Evolutionary conservation across 148 eudicot genomes (phyloP), one percentile per base, ranked within the genome.

Genomic region (Gaultheria prostrata): DNA sequence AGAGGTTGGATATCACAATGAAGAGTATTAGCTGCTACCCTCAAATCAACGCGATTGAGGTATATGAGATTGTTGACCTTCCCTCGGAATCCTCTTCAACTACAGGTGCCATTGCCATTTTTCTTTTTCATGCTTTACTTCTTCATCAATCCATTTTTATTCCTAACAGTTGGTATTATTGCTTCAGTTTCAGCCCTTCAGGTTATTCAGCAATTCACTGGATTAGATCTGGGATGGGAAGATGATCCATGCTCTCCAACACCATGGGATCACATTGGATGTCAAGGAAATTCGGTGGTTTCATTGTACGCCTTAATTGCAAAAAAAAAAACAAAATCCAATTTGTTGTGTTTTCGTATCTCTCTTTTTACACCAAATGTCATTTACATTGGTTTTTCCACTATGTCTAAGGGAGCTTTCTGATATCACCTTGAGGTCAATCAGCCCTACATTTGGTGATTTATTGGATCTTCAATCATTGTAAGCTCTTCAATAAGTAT

Each of bases 161-260:
- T 70, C 24, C 43, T 82, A 63, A 49, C 75, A 14, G 26, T 49
- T 57, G 26, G 6, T 72, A 35, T 70, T 72, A 35, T 70, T 54
- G 15, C 39, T 76, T 79, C 91, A 94, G 98, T 93, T 84, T 93
- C 95, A 61, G 98, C 98, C 15, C 92, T 94, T 78, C 92, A 89
- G 83, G 93, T 94, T 45, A 90, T 94, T 86, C 98, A 92, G 83
- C 90, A 90, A 80, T 87, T 89, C 45, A 89, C 91, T 65, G 95
- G 93, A 61, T 84, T 92, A 53, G 92, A 94, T 88, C 86, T 94
- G 83, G 98, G 91, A 82, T 94, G 98, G 98, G 87, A 93, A 89
- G 95, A 94, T 83, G 98, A 94, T 91, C 98, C 98, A 26, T 94
- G 98, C 77, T 92, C 83, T 45, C 96, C 98, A 32, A 85, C 79